phyloP scores from a whole-genome alignment of 805 yeast genomes.

The Ogataea trehalophila region DNA sequence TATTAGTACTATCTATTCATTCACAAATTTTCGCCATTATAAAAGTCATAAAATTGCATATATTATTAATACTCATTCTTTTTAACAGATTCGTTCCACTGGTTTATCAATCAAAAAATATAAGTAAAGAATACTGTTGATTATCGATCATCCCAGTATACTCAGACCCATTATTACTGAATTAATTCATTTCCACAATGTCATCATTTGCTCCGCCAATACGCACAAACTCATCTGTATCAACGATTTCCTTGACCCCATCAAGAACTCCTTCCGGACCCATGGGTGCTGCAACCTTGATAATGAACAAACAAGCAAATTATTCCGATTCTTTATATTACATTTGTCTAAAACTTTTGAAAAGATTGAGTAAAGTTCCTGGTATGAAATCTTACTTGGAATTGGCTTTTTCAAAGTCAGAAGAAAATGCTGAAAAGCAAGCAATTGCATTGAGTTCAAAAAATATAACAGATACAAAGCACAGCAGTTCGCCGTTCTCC shows the following conservation, averaged over 20 bases:
- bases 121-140: too few relatives aligned
- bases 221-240: conserved; percentile 20
- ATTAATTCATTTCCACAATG: background rate
- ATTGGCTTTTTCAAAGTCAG: conserved; percentile 62
- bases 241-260: conserved; percentile 16
- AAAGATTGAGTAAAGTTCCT: conserved; percentile 51
- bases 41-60: too few relatives aligned
- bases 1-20: too few relatives aligned
- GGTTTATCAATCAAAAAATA: too few relatives aligned
- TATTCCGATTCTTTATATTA: conserved; percentile 67
- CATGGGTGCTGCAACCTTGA: conserved; percentile 36
- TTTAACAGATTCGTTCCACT: too few relatives aligned
- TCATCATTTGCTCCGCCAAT: conserved; percentile 23
- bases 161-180: background rate
- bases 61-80: too few relatives aligned
- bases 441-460: conserved; percentile 34
- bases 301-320: conserved; percentile 60
- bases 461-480: background rate
- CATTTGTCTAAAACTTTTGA: conserved; percentile 54
- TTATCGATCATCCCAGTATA: background rate
- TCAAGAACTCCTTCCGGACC: conserved; percentile 41
- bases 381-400: conserved; percentile 66
- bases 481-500: conserved; percentile 5
- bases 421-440: conserved; percentile 67
- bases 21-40: too few relatives aligned